Evolutionary conservation across 1,284 basidiomycete species (phyloP).

Genomic region (Laetiporus sulphureus): DNA sequence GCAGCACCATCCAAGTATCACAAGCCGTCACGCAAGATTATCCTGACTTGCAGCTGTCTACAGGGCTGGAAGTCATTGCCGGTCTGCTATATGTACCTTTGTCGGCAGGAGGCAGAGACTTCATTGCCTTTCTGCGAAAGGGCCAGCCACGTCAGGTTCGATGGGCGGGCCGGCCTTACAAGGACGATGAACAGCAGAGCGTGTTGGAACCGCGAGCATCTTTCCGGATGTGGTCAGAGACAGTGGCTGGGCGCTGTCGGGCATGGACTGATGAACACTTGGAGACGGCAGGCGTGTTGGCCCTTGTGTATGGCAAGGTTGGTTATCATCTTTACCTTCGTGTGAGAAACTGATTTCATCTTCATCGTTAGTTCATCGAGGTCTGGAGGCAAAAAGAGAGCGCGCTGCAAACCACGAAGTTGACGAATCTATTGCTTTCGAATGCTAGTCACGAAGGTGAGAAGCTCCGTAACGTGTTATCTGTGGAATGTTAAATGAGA

Average conservation of each 20-base stretch:
- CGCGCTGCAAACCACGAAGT: slow-evolving; percentile 69
- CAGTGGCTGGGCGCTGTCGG: slow-evolving; percentile 65
- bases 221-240: slow-evolving; percentile 82
- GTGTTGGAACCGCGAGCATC: slow-evolving; percentile 70
- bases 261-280: slow-evolving; percentile 86
- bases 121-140: slow-evolving; percentile 79
- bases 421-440: slow-evolving; percentile 78
- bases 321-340: background rate
- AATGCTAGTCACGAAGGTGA: slow-evolving; percentile 85
- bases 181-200: slow-evolving; percentile 31
- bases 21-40: slow-evolving; percentile 69
- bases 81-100: slow-evolving; percentile 79
- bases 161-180: slow-evolving; percentile 79
- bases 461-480: slow-evolving; percentile 12
- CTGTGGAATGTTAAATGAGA: background rate
- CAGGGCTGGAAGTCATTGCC: slow-evolving; percentile 68
- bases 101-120: slow-evolving; percentile 66
- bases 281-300: slow-evolving; percentile 83
- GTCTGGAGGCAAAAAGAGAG: slow-evolving; percentile 87
- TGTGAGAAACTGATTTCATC: background rate
- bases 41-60: slow-evolving; percentile 66
- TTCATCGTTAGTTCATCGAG: slow-evolving; percentile 60
- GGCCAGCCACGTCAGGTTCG: slow-evolving; percentile 69
- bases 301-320: slow-evolving; percentile 77
- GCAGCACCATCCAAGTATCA: slow-evolving; percentile 55